phyloP scores from a whole-genome alignment of 1,139 yeast genomes.

The Kodamaea derodonti region DNA sequence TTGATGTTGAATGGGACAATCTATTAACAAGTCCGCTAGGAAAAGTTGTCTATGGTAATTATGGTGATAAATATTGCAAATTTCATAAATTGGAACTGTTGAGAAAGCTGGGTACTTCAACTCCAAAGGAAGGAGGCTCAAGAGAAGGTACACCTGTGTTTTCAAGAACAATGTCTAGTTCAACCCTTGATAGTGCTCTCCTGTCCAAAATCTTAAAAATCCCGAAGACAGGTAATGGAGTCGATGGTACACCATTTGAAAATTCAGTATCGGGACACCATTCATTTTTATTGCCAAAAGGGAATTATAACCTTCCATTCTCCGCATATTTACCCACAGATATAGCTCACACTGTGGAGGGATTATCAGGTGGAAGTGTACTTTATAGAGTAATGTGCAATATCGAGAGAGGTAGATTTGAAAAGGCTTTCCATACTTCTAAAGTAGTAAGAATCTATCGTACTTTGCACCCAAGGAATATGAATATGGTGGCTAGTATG shows the following conservation, averaged over 20 bases:
- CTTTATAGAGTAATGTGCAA: slow-evolving; percentile 53
- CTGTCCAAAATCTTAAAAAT: slow-evolving; percentile 12
- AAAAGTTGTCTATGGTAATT: slow-evolving; percentile 36
- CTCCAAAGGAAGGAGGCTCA: not conserved
- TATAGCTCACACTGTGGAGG: slow-evolving; percentile 66
- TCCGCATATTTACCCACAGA: slow-evolving; percentile 52
- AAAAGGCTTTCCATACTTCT: slow-evolving; percentile 35
- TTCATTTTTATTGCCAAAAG: slow-evolving; percentile 54
- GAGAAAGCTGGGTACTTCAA: slow-evolving; percentile 1
- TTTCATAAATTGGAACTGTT: slow-evolving; percentile 5
- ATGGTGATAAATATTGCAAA: slow-evolving; percentile 30
- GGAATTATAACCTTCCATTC: slow-evolving; percentile 68
- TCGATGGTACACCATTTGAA: slow-evolving; percentile 45
- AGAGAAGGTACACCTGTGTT: slow-evolving; percentile 7
- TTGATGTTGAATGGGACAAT: slow-evolving; percentile 60
- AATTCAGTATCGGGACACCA: slow-evolving; percentile 19
- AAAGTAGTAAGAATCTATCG: slow-evolving; percentile 39
- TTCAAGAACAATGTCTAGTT: slow-evolving; percentile 17
- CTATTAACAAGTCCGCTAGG: slow-evolving; percentile 49
- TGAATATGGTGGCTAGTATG: slow-evolving; percentile 51
- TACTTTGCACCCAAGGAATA: slow-evolving; percentile 49
- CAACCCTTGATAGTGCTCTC: slow-evolving; percentile 8
- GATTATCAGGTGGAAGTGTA: slow-evolving; percentile 51
- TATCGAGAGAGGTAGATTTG: slow-evolving; percentile 52
- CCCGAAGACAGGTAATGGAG: slow-evolving; percentile 30